Percentiles rank a stretch among this genome's conserved stretches.
Conservation (phyloP, 257 asterid genomes). For the Catharanthus roseus region DNA sequence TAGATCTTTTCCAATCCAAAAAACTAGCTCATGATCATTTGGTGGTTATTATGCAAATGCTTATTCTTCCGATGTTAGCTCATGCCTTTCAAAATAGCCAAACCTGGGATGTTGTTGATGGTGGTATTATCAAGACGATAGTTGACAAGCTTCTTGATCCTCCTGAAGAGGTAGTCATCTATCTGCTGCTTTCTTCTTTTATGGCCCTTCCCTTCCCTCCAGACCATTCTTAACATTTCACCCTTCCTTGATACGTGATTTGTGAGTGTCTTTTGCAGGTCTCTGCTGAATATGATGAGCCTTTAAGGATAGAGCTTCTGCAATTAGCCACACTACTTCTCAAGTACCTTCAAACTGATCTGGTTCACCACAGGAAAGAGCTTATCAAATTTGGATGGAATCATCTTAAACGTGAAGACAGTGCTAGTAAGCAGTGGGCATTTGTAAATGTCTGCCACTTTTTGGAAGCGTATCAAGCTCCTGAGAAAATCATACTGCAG, state of each 20-base stretch:
- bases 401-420: slow-evolving; percentile 98
- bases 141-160: slow-evolving; percentile 99
- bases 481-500: slow-evolving; percentile 97
- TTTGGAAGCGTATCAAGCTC: slow-evolving; percentile 99
- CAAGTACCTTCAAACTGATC: slow-evolving; percentile 95
- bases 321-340: slow-evolving; percentile 98
- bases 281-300: slow-evolving; percentile 93
- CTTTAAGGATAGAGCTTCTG: slow-evolving; percentile 97
- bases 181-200: slow-evolving; percentile 6
- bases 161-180: slow-evolving; percentile 84
- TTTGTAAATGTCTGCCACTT: slow-evolving; percentile 99
- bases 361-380: slow-evolving; percentile 94
- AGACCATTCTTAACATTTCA: not conserved
- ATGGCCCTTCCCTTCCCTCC: not conserved
- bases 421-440: slow-evolving; percentile 99
- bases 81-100: slow-evolving; percentile 94
- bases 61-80: slow-evolving; percentile 95
- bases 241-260: slow-evolving; percentile 8
- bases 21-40: slow-evolving; percentile 89
- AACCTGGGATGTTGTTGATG: slow-evolving; percentile 98
- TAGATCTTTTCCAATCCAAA: slow-evolving; percentile 78
- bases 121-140: slow-evolving; percentile 76
- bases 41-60: slow-evolving; percentile 99
- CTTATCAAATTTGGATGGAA: slow-evolving; percentile 99
- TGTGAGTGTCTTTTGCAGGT: slow-evolving; percentile 38